Base-by-base conservation (phyloP, 176 grass and related monocot species). In the Bothriochloa decipiens region DNA sequence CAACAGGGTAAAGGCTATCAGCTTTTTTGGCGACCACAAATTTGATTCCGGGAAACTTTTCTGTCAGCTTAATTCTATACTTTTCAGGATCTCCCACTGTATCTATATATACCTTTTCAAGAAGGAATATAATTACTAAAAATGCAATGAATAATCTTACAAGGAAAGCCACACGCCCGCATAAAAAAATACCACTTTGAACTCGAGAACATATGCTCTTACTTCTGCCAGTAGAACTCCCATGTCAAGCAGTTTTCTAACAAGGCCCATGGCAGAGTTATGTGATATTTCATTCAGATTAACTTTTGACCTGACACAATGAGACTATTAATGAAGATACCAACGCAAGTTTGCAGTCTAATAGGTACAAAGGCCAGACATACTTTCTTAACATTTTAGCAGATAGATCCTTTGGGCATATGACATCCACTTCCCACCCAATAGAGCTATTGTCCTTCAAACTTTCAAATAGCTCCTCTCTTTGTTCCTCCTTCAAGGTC, bases 271-370 rank as follows among this genome's bases (percentile, higher is more conserved):
- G 39, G 96, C 96, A 81, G 96, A 98, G 70, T 94, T 95, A 80
- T 95, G 96, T 26, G 93, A 98, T 87, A 98, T 98, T 79, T 95
- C 96, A 82, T 98, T 95, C 32, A 98, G 81, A 88, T 98, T 98
- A 77, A 98, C 42, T 90, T 98, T 98, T 18, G 74, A 72, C 82
- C 93, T 98, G 93, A 73, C 68, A 86, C 40, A 78, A 77, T 62
- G 20, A 78, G 57, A 72, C 18, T 67, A 13, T 46, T 57, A 88
- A 80, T 65, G 7, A 13, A 25, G 63, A 26, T 7, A 50, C 70
- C 4, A 85, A 41, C 5, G 47, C 43, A 65, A 26, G 27, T 75
- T 72, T 72, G 13, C 61, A 69, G 75, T 49, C 75, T 17, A 84
- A 20, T 68, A 35, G 64, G 27, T 73, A 47, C 37, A 76, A 81